These are phyloP conservation scores for Leucocoprinus sp. DNA, from an alignment of 768 basidiomycete species.

Conservation along the genomic window DNA sequence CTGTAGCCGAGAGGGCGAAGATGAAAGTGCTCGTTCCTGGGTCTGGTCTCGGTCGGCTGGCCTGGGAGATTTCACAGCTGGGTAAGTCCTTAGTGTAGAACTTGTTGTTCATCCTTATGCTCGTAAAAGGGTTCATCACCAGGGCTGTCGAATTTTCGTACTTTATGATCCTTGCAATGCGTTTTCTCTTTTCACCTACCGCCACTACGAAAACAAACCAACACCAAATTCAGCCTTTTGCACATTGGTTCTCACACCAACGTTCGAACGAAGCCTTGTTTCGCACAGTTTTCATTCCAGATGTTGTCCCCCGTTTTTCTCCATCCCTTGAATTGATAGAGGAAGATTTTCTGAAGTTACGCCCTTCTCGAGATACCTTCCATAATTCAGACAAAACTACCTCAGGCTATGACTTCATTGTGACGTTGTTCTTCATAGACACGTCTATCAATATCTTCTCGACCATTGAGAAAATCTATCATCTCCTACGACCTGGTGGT, in stretches of 20 bases:
- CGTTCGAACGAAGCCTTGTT: slow-evolving; percentile 40
- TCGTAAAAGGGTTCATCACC: slow-evolving; percentile 39
- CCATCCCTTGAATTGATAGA: slow-evolving; percentile 39
- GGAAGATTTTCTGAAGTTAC: slow-evolving; percentile 47
- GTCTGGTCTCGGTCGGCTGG: slow-evolving; percentile 53
- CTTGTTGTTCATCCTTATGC: neutral
- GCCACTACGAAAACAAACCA: slow-evolving; percentile 33
- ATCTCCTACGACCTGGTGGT: slow-evolving; percentile 52
- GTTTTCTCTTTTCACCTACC: slow-evolving; percentile 45
- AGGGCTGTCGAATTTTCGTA: slow-evolving; percentile 58
- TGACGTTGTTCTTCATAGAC: slow-evolving; percentile 63
- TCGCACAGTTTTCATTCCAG: slow-evolving; percentile 49
- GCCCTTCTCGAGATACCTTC: slow-evolving; percentile 15
- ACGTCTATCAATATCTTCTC: slow-evolving; percentile 46
- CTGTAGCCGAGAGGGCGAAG: slow-evolving; percentile 18
- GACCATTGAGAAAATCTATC: slow-evolving; percentile 49
- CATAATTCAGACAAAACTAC: neutral
- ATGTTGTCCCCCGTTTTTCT: slow-evolving; percentile 44
- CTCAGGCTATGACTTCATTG: slow-evolving; percentile 49
- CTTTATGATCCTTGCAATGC: slow-evolving; percentile 57
- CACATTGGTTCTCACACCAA: slow-evolving; percentile 68
- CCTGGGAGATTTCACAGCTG: slow-evolving; percentile 59
- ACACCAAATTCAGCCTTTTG: slow-evolving; percentile 51
- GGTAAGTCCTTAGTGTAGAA: slow-evolving; percentile 26
- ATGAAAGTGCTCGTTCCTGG: slow-evolving; percentile 55